Evolutionary conservation across 2,329 filamentous ascomycete genomes (phyloP), one percentile per base, ranked within the genome.

Genomic region (Cladophialophora exuberans): DNA sequence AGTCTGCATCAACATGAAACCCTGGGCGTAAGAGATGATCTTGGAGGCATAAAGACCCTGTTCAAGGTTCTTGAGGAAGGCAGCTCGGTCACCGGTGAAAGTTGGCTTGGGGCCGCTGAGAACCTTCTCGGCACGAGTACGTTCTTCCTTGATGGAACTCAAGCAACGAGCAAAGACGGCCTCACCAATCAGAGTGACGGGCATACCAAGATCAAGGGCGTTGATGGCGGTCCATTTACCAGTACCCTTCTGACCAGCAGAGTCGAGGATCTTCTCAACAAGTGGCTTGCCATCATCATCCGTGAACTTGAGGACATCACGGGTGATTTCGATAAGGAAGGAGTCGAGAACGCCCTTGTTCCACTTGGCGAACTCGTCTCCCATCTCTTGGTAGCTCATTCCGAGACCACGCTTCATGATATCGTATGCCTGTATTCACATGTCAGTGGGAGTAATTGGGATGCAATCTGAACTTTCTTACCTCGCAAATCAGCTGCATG

Each of bases 161-260:
- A 99, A 76, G 83, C 94, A 97, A 71, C 94, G 90, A 66, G 91
- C 85, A 72, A 97, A 91, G 68, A 99, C 94, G 66, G 94, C 88
- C 83, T 99, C 94, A 61, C 93, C 94, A 67, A 99, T 99, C 68
- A 99, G 81, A 60, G 94, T 97, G 67, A 99, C 94, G 72, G 94
- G 94, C 90, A 96, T 96, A 71, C 94, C 94, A 61, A 99, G 88
- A 76, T 99, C 94, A 59, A 99, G 87, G 64, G 94, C 92, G 79
- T 99, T 99, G 80, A 99, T 95, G 70, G 94, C 93, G 65, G 94
- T 99, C 94, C 94, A 99, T 84, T 99, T 97, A 79, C 94, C 94
- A 67, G 94, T 97, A 79, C 94, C 94, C 83, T 99, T 99, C 83
- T 99, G 94, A 67, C 94, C 94, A 70, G 94, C 94, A 79, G 93